Base-by-base conservation (phyloP, 129 eudicot species). In the Smallanthus sonchifolius region DNA sequence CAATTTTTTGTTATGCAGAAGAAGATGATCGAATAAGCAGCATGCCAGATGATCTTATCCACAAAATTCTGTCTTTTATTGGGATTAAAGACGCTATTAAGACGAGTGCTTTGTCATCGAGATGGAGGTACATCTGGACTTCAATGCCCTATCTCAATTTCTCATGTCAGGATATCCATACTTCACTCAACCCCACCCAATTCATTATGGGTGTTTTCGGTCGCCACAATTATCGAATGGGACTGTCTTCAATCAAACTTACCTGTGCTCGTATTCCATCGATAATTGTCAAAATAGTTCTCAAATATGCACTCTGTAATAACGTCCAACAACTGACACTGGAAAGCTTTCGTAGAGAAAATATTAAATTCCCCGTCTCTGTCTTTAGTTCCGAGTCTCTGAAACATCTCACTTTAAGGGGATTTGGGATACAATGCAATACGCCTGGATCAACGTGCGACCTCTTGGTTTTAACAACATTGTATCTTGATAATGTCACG, bases 91-190 rank as follows among this genome's bases (percentile, higher is more conserved):
- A 24, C 1, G 30, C 30, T 24, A 24, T 24, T 24, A 24, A 24
- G 30, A 65, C 70, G 2, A 40, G 52, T 40, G 30, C 0, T 17
- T 65, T 39, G 14, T 65, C 70, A 65, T 20, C 70, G 19, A 65
- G 70, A 65, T 65, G 70, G 70, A 65, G 49, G 34, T 37, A 37
- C 17, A 65, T 65, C 32, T 65, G 70, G 70, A 65, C 70, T 39
- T 39, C 52, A 65, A 7, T 40, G 52, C 70, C 76, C 28, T 55
- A 37, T 39, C 76, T 72, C 34, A 56, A 38, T 8, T 39, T 72
- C n/a, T 20, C 66, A 55, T 37, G 17, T 34, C 30, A 15, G 4
- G 28, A 47, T 10, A 48, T 70, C 28, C 36, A 16, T 35, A 34
- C 20, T 10, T 35, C 43, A 9, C 13, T 11, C 36, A 15, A 24